These are phyloP conservation scores for Phytophthora tentaculata DNA, from an alignment of 352 stramenopile species.

Conservation along the genomic window DNA sequence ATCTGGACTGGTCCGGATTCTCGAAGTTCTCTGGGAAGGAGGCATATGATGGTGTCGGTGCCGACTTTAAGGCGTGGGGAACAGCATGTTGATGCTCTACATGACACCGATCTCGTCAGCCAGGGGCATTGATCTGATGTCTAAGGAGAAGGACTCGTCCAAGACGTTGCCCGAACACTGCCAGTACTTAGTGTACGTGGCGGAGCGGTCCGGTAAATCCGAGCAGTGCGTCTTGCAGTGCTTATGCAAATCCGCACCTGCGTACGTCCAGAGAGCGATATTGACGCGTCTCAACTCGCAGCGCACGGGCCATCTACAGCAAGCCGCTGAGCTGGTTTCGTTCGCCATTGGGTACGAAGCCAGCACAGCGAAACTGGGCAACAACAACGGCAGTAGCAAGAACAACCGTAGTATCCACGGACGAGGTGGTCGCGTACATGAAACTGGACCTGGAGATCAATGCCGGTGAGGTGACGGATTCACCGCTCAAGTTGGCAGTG, in stretches of 20 bases:
- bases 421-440: neutral
- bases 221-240: slow-evolving; percentile 20
- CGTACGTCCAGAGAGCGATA: slow-evolving; percentile 2
- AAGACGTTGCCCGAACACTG: slow-evolving; percentile 22
- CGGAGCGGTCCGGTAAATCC: slow-evolving; percentile 9
- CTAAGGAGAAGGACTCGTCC: slow-evolving; percentile 1
- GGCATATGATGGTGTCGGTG: slow-evolving; percentile 3
- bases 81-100: slow-evolving; percentile 23
- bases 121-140: slow-evolving; percentile 17
- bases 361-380: neutral
- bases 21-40: slow-evolving; percentile 6
- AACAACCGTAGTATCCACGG: neutral
- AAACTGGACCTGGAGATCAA: neutral
- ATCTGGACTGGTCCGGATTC: slow-evolving; percentile 10
- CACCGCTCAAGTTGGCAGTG: neutral
- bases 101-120: slow-evolving; percentile 1
- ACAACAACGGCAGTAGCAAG: neutral
- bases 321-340: neutral
- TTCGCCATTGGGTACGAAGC: neutral
- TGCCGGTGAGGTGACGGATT: neutral
- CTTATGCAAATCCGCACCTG: slow-evolving; percentile 9
- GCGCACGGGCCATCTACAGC: neutral
- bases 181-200: slow-evolving; percentile 22
- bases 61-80: slow-evolving; percentile 15
- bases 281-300: slow-evolving; percentile 1